Percentiles rank a stretch among this genome's conserved stretches.
Conservation (phyloP, 768 basidiomycete genomes). For the Saitozyma sp. region DNA sequence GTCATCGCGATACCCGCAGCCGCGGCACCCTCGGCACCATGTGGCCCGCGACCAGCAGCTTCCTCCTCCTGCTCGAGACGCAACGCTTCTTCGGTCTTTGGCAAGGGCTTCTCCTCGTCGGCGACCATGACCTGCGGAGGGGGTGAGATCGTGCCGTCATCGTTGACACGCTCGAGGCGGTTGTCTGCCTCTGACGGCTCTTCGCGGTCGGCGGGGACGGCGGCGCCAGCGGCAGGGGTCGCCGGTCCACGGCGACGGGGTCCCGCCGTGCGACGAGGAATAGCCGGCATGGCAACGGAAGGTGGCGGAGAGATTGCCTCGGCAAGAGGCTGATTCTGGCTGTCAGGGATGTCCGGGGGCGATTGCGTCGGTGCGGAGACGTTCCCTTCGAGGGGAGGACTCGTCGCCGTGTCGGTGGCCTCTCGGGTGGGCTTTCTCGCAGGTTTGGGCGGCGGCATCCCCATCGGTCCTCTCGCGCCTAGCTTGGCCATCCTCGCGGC, state of each 20-base stretch:
- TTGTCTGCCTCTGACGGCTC: constrained; percentile 18
- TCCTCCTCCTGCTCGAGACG: constrained; percentile 32
- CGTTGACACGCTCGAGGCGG: constrained; percentile 57
- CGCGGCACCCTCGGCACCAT: constrained; percentile 46
- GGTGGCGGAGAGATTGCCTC: constrained; percentile 24
- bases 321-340: constrained; percentile 1
- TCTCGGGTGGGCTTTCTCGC: constrained; percentile 58
- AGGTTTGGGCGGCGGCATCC: constrained; percentile 68
- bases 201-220: neutral
- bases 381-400: constrained; percentile 11
- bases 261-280: constrained; percentile 71
- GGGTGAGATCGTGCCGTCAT: constrained; percentile 52
- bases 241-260: constrained; percentile 57
- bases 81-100: constrained; percentile 40
- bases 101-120: constrained; percentile 40
- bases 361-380: neutral
- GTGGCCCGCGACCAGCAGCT: constrained; percentile 29
- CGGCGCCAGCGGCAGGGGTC: constrained; percentile 1
- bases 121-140: constrained; percentile 41
- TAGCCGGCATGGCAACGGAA: constrained; percentile 71
- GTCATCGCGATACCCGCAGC: constrained; percentile 50
- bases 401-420: constrained; percentile 2
- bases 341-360: neutral
- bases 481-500: constrained; percentile 91
- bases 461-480: constrained; percentile 63